Percentiles rank a stretch among this genome's conserved stretches.
phyloP scores from a whole-genome alignment of 2,329 filamentous ascomycete species.

The Paramyrothecium sp. region DNA sequence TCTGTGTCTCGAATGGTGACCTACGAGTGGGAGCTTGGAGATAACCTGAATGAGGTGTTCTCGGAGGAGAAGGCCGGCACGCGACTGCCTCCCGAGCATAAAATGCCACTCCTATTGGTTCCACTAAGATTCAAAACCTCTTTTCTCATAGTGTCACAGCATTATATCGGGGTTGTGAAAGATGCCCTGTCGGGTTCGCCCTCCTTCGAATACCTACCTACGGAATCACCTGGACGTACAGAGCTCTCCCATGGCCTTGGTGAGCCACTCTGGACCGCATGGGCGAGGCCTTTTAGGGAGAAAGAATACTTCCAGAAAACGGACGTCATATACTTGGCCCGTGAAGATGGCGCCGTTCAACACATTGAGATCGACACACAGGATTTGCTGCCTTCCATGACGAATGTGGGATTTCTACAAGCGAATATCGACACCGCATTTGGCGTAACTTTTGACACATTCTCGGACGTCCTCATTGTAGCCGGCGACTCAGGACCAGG shows the following conservation, averaged over 20 bases:
- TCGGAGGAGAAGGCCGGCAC: conserved; percentile 47
- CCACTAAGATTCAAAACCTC: conserved; percentile 69
- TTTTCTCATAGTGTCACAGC: conserved; percentile 66
- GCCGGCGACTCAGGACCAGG: conserved; percentile 79
- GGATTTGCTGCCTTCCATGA: conserved; percentile 52
- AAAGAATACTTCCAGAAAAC: conserved; percentile 59
- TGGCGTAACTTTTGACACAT: conserved; percentile 66
- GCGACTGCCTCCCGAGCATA: conserved; percentile 47
- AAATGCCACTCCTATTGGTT: conserved; percentile 68
- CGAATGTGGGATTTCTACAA: conserved; percentile 61
- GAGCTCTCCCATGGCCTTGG: conserved; percentile 44
- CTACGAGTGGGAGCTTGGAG: conserved; percentile 60
- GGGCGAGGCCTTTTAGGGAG: conserved; percentile 74
- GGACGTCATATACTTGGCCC: conserved; percentile 81
- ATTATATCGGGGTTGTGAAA: conserved; percentile 55
- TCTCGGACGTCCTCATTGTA: conserved; percentile 75
- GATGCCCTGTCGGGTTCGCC: conserved; percentile 52
- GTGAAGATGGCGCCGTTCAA: conserved; percentile 81
- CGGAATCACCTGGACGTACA: conserved; percentile 38
- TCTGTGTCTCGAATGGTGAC: conserved; percentile 48
- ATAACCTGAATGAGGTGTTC: conserved; percentile 44
- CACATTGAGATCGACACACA: conserved; percentile 66
- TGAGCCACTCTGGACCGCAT: conserved; percentile 73
- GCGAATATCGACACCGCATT: conserved; percentile 82
- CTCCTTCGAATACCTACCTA: conserved; percentile 42